phyloP scores from a whole-genome alignment of 805 yeast species.

The Maudiozyma turicensis region DNA sequence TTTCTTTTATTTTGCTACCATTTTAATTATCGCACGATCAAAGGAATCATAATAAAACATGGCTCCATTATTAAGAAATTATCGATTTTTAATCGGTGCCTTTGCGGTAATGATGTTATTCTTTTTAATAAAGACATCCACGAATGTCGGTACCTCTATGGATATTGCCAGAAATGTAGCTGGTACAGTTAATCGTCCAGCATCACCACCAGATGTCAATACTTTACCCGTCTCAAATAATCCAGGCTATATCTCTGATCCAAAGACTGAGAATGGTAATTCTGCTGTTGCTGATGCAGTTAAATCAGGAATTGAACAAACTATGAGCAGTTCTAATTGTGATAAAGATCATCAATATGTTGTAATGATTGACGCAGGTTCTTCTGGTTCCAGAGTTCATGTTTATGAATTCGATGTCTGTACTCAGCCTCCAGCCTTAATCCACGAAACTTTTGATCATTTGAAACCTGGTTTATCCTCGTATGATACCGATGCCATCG shows the following conservation, averaged over 20 bases:
- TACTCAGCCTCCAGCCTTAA: slow-evolving; percentile 67
- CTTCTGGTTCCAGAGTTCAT: slow-evolving; percentile 94
- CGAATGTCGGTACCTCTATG: slow-evolving; percentile 10
- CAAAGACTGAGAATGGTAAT: slow-evolving; percentile 11
- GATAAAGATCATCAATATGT: slow-evolving; percentile 53
- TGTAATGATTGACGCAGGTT: slow-evolving; percentile 95
- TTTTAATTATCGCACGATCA: background rate
- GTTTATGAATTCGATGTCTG: slow-evolving; percentile 88
- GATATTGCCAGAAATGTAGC: slow-evolving; percentile 14
- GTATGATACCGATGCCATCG: slow-evolving; percentile 65
- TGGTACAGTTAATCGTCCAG: slow-evolving; percentile 10
- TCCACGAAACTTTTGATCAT: slow-evolving; percentile 79
- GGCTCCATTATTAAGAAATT: slow-evolving; percentile 35
- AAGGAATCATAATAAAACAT: background rate
- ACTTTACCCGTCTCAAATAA: background rate
- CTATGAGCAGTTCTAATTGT: background rate
- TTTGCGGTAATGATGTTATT: slow-evolving; percentile 42
- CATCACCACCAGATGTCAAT: slow-evolving; percentile 10
- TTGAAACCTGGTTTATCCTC: slow-evolving; percentile 86
- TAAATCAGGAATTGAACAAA: slow-evolving; percentile 3
- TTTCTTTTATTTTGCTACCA: background rate
- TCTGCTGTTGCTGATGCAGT: slow-evolving; percentile 22
- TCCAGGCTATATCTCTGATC: slow-evolving; percentile 22
- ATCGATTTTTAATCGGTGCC: slow-evolving; percentile 44
- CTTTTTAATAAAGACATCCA: slow-evolving; percentile 40